phyloP scores from a whole-genome alignment of 2,329 filamentous ascomycete species.

The Helotiales sp. region DNA sequence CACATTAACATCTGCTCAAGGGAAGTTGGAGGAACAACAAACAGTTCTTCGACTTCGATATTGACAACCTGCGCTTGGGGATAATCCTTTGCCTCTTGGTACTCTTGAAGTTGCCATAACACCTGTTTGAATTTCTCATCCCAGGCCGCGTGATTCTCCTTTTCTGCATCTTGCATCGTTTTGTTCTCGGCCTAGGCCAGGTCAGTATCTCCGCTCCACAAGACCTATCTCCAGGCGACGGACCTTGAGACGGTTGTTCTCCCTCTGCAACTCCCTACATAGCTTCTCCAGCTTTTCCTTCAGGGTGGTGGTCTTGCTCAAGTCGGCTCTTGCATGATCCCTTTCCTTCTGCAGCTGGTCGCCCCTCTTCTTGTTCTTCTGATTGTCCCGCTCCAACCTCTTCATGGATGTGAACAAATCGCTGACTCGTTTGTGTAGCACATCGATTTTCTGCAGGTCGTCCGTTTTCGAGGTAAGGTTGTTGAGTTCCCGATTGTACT shows the following conservation, averaged over 20 bases:
- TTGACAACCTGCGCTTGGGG: slow-evolving; percentile 81
- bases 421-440: slow-evolving; percentile 87
- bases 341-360: slow-evolving; percentile 97
- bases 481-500: slow-evolving; percentile 88
- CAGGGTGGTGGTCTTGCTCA: slow-evolving; percentile 86
- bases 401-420: slow-evolving; percentile 96
- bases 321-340: slow-evolving; percentile 83
- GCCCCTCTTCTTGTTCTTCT: slow-evolving; percentile 93
- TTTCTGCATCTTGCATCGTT: slow-evolving; percentile 83
- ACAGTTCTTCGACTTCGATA: slow-evolving; percentile 89
- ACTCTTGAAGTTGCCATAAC: slow-evolving; percentile 83
- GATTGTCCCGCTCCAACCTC: slow-evolving; percentile 88
- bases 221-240: slow-evolving; percentile 24
- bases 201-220: slow-evolving; percentile 31
- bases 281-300: slow-evolving; percentile 98
- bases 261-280: slow-evolving; percentile 89
- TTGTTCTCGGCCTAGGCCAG: slow-evolving; percentile 82
- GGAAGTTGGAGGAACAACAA: slow-evolving; percentile 32
- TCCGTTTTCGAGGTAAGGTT: slow-evolving; percentile 91
- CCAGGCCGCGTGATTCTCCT: slow-evolving; percentile 79
- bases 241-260: slow-evolving; percentile 98
- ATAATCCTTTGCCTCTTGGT: slow-evolving; percentile 84
- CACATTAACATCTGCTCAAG: slow-evolving; percentile 43
- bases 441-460: slow-evolving; percentile 88
- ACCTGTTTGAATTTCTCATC: slow-evolving; percentile 84